Percentiles rank a stretch among this genome's conserved stretches.
phyloP scores from a whole-genome alignment of 768 basidiomycete genomes.

The Collybia nuda region DNA sequence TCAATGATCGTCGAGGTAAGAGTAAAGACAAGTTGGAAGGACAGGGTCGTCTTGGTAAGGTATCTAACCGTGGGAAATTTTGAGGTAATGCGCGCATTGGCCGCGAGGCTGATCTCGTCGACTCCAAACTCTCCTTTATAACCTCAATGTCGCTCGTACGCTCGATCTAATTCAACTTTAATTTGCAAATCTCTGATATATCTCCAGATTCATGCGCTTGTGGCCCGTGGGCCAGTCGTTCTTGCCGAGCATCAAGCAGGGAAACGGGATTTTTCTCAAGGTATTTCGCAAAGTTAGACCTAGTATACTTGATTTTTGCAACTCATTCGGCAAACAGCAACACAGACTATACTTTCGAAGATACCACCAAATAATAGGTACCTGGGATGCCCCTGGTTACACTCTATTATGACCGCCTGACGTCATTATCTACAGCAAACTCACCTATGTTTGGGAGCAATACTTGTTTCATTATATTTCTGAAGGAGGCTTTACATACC shows the following conservation, averaged over 20 bases:
- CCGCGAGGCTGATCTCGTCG: too few species aligned
- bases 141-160: slow-evolving; percentile 29
- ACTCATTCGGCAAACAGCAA: slow-evolving; percentile 44
- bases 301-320: background rate
- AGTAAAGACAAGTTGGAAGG: too few species aligned
- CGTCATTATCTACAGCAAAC: slow-evolving; percentile 48
- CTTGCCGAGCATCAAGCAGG: slow-evolving; percentile 87
- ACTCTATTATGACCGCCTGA: background rate
- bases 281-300: slow-evolving; percentile 45
- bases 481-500: slow-evolving; percentile 81
- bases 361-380: slow-evolving; percentile 88
- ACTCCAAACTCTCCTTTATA: too few species aligned
- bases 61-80: too few species aligned
- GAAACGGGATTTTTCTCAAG: slow-evolving; percentile 86
- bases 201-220: slow-evolving; percentile 76
- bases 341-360: slow-evolving; percentile 87
- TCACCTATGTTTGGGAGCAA: slow-evolving; percentile 90
- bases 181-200: background rate
- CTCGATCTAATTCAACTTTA: background rate
- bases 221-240: slow-evolving; percentile 75
- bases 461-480: slow-evolving; percentile 94
- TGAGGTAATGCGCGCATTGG: too few species aligned
- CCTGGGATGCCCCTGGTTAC: slow-evolving; percentile 20
- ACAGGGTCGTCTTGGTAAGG: too few species aligned
- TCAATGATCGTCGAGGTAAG: too few species aligned